Percentiles rank a stretch among this genome's conserved stretches.
Conservation (phyloP, 306 rosid species). For the Bauhinia variegata region DNA sequence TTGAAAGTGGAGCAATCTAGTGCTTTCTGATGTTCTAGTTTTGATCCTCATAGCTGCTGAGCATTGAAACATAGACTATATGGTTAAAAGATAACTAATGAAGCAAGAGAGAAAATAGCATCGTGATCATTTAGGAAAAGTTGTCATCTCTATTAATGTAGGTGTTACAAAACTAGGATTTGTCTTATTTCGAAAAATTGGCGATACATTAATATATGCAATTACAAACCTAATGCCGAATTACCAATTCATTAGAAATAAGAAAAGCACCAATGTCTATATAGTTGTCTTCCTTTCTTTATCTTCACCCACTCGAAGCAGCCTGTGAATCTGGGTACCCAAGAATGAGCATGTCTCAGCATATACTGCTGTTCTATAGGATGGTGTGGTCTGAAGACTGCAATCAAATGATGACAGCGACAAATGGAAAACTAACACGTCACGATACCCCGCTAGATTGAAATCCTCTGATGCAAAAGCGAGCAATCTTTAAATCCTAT, state of each 20-base stretch:
- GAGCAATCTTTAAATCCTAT: conserved; percentile 18
- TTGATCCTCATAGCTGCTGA: background rate
- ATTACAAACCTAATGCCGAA: too few relatives aligned
- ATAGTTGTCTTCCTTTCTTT: too few relatives aligned
- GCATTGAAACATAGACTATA: background rate
- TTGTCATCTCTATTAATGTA: background rate
- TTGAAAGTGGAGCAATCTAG: conserved; percentile 20
- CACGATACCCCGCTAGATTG: conserved; percentile 1
- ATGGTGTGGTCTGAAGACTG: background rate
- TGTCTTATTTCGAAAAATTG: background rate
- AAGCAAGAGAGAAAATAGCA: conserved; percentile 8
- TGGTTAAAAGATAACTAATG: background rate
- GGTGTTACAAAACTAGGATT: background rate
- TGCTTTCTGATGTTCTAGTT: conserved; percentile 8
- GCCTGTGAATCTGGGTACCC: too few relatives aligned
- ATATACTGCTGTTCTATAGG: too few relatives aligned
- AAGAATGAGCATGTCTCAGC: too few relatives aligned
- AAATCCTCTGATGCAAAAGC: conserved; percentile 2
- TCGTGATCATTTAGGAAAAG: background rate
- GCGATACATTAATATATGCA: background rate
- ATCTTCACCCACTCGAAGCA: too few relatives aligned
- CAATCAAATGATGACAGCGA: conserved; percentile 11
- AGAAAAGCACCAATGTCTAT: too few relatives aligned
- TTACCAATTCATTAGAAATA: too few relatives aligned
- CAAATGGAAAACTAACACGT: background rate